Evolutionary conservation across 202 grass and related monocot genomes (phyloP).

Genomic region (Setaria viridis): DNA sequence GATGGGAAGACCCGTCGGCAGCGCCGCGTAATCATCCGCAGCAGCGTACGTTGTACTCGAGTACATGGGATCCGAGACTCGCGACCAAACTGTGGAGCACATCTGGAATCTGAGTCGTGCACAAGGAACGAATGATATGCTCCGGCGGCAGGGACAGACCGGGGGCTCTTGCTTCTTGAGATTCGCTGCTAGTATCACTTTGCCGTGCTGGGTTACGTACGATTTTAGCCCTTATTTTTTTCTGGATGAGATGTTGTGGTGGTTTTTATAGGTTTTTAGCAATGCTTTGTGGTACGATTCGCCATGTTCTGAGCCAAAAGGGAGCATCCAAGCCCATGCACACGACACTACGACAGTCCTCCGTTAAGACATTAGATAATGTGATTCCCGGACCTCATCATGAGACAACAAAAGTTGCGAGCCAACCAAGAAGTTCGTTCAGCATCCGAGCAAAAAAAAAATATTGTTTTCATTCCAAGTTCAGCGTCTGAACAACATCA

Average conservation of each 20-base stretch:
- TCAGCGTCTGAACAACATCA: too few relatives aligned
- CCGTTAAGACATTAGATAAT: neutral
- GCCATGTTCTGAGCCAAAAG: constrained; percentile 24
- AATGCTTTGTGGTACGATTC: constrained; percentile 13
- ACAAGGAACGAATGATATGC: constrained; percentile 50
- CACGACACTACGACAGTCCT: neutral
- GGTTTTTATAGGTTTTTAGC: constrained; percentile 8
- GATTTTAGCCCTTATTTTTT: neutral
- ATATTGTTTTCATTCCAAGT: too few relatives aligned
- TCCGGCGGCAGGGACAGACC: constrained; percentile 22
- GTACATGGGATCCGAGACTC: constrained; percentile 26
- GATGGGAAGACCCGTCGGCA: constrained; percentile 20
- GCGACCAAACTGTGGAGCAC: neutral
- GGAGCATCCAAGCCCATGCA: neutral
- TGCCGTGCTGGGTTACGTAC: constrained; percentile 38
- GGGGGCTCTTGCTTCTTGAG: neutral
- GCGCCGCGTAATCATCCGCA: constrained; percentile 37
- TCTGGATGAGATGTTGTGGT: constrained; percentile 17
- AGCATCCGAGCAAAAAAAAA: neutral
- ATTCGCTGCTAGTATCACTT: constrained; percentile 38
- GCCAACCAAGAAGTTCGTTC: neutral
- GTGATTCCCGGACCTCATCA: constrained; percentile 22
- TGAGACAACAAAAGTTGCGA: constrained; percentile 21
- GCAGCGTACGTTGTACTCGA: constrained; percentile 21
- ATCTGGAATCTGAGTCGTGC: constrained; percentile 42